phyloP scores from a whole-genome alignment of 2,329 filamentous ascomycete genomes.

The Nothomitra cinnamomea region DNA sequence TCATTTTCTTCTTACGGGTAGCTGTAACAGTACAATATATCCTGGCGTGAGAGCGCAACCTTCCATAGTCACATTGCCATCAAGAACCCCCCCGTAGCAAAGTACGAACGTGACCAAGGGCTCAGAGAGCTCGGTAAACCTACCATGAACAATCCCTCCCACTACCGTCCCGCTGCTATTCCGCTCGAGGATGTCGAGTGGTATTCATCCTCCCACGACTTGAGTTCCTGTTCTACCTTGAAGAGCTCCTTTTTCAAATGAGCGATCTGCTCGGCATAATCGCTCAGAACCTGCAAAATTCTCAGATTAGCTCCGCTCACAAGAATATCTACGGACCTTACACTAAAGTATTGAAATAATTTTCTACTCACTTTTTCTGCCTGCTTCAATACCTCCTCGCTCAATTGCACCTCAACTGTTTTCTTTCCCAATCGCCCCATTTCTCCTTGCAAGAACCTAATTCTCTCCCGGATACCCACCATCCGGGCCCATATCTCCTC shows the following conservation, averaged over 20 bases:
- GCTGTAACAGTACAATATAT: neutral
- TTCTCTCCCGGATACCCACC: constrained; percentile 56
- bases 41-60: neutral
- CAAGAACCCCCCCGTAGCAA: too few relatives aligned
- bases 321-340: too few relatives aligned
- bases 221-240: constrained; percentile 40
- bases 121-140: constrained; percentile 11
- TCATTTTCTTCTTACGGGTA: neutral
- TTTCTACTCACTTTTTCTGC: constrained; percentile 51
- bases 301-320: neutral
- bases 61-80: constrained; percentile 5
- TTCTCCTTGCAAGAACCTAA: constrained; percentile 55
- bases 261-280: constrained; percentile 32
- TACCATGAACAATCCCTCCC: neutral
- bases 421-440: constrained; percentile 45
- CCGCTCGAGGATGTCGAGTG: neutral
- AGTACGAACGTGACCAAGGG: constrained; percentile 16
- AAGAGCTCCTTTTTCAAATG: constrained; percentile 54
- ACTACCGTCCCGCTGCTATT: neutral
- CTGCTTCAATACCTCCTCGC: constrained; percentile 52
- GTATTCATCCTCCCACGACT: constrained; percentile 29
- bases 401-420: constrained; percentile 34
- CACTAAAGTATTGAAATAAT: neutral
- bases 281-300: constrained; percentile 28
- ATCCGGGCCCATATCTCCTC: constrained; percentile 78